Conservation (phyloP, 2,329 filamentous ascomycete species). For the Neoscytalidium dimidiatum region DNA sequence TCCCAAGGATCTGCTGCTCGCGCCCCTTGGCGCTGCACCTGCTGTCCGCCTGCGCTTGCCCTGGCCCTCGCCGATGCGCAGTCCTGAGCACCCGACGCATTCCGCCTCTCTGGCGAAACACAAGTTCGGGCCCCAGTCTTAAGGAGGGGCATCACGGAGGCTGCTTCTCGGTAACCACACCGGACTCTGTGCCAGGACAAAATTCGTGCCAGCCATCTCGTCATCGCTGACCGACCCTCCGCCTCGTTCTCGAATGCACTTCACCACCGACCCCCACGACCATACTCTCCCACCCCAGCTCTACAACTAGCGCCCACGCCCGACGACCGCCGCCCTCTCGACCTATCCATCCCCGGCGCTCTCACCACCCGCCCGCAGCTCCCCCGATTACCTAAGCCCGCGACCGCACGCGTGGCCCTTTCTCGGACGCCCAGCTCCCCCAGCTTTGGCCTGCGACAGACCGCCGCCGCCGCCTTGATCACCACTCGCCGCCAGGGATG, state of each 20-base stretch:
- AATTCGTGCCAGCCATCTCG: slow-evolving; percentile 19
- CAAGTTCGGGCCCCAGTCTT: slow-evolving; percentile 15
- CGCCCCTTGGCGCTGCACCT: slow-evolving; percentile 15
- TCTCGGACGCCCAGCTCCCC: background rate
- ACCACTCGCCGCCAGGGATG: slow-evolving; percentile 31
- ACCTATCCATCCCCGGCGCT: background rate
- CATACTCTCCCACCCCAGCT: slow-evolving; percentile 17
- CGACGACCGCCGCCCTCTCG: background rate
- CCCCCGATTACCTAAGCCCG: slow-evolving; percentile 18
- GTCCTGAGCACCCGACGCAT: slow-evolving; percentile 12
- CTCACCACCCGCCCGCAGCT: slow-evolving; percentile 1
- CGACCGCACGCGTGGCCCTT: slow-evolving; percentile 16
- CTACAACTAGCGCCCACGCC: slow-evolving; percentile 13
- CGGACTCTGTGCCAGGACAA: slow-evolving; percentile 12
- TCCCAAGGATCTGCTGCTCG: slow-evolving; percentile 17
- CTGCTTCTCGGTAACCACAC: slow-evolving; percentile 17
- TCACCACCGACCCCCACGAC: slow-evolving; percentile 7
- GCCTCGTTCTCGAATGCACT: slow-evolving; percentile 19
- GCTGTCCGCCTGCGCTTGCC: slow-evolving; percentile 15
- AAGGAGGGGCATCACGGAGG: slow-evolving; percentile 19
- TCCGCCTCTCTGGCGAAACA: slow-evolving; percentile 17
- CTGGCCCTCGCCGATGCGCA: slow-evolving; percentile 11
- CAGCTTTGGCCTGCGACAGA: background rate
- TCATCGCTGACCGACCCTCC: slow-evolving; percentile 13
- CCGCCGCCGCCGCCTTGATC: slow-evolving; percentile 1